These are phyloP conservation scores for Candida nemodendra DNA, from an alignment of 805 yeast species.

Conservation along the genomic window DNA sequence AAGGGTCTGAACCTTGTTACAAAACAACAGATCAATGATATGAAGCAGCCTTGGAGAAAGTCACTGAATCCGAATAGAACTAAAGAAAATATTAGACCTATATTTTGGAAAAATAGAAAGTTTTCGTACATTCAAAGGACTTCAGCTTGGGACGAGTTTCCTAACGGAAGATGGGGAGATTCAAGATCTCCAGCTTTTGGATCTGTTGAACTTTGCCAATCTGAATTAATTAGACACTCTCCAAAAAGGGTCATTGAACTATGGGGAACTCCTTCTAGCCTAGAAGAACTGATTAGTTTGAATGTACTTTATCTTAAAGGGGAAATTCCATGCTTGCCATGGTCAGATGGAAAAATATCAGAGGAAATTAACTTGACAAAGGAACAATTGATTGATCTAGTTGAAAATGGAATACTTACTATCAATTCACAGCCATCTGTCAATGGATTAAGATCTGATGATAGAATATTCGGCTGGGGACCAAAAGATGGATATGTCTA, in stretches of 20 bases:
- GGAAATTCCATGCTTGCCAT: slow-evolving; percentile 73
- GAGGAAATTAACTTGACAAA: slow-evolving; percentile 68
- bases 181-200: slow-evolving; percentile 97
- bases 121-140: slow-evolving; percentile 87
- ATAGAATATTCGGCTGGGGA: slow-evolving; percentile 88
- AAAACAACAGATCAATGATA: slow-evolving; percentile 23
- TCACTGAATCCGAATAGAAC: slow-evolving; percentile 78
- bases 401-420: slow-evolving; percentile 68
- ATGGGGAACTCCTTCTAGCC: slow-evolving; percentile 79
- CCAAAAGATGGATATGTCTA: slow-evolving; percentile 90
- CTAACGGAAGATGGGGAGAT: slow-evolving; percentile 99
- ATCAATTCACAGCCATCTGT: slow-evolving; percentile 94
- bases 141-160: slow-evolving; percentile 95
- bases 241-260: slow-evolving; percentile 75
- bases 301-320: slow-evolving; percentile 73
- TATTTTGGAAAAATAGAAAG: slow-evolving; percentile 94
- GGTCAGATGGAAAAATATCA: slow-evolving; percentile 91
- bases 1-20: slow-evolving; percentile 62
- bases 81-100: slow-evolving; percentile 85
- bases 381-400: slow-evolving; percentile 58
- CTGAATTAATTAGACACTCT: slow-evolving; percentile 78
- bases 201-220: slow-evolving; percentile 78
- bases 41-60: slow-evolving; percentile 80
- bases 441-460: slow-evolving; percentile 71
- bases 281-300: slow-evolving; percentile 59